Percentiles rank a stretch among this genome's conserved stretches.
phyloP scores from a whole-genome alignment of 2,329 filamentous ascomycete genomes.

The Penicillium sp. region DNA sequence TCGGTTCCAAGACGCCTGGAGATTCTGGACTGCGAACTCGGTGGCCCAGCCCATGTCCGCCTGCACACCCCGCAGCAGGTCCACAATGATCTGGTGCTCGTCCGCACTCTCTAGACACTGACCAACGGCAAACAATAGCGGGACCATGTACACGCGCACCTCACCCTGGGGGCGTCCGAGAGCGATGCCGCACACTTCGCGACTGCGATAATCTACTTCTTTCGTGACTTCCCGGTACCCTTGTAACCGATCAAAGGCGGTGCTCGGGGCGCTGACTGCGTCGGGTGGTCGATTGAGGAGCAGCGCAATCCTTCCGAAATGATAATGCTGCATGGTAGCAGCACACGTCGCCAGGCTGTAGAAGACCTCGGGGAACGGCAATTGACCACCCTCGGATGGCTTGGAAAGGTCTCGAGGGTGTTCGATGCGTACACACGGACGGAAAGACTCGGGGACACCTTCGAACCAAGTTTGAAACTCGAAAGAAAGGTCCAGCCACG shows the following conservation, averaged over 20 bases:
- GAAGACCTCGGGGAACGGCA: constrained; percentile 57
- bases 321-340: constrained; percentile 63
- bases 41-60: constrained; percentile 61
- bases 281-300: constrained; percentile 61
- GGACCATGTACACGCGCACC: constrained; percentile 58
- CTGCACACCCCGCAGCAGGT: constrained; percentile 58
- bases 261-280: constrained; percentile 52
- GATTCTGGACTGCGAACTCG: constrained; percentile 52
- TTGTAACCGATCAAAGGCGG: constrained; percentile 54
- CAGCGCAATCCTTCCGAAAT: constrained; percentile 62
- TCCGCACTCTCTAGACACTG: constrained; percentile 54
- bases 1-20: constrained; percentile 38
- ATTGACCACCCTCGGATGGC: constrained; percentile 30
- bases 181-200: constrained; percentile 60
- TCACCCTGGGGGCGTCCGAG: constrained; percentile 55
- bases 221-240: constrained; percentile 58
- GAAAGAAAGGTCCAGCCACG: constrained; percentile 54
- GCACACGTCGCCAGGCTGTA: constrained; percentile 62
- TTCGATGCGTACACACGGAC: constrained; percentile 51
- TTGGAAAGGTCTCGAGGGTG: constrained; percentile 34
- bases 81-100: constrained; percentile 55
- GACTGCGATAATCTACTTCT: constrained; percentile 55
- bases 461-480: constrained; percentile 59
- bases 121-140: constrained; percentile 60
- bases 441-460: constrained; percentile 58